Conservation (phyloP, 441 rosid genomes). For the Aquilaria agallochum region DNA sequence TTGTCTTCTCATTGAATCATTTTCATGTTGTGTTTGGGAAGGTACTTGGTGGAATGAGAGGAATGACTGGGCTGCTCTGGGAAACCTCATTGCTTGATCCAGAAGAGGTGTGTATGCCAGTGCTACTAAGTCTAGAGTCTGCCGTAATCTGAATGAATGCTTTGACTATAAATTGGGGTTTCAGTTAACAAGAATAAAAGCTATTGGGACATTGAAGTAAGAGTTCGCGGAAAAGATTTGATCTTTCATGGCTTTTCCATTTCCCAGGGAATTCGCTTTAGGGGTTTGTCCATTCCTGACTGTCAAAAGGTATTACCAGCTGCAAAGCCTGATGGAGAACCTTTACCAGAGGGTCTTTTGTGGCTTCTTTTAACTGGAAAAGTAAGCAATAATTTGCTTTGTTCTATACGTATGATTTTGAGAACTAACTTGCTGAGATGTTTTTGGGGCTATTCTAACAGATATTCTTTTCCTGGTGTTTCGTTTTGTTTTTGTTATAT, state of each 20-base stretch:
- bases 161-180: no score
- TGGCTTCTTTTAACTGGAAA: conserved; percentile 99
- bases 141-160: no score
- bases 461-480: no score
- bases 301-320: conserved; percentile 92
- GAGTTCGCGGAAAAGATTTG: no score
- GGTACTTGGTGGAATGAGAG: conserved; percentile 99
- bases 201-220: no score
- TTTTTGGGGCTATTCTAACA: no score
- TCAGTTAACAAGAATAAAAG: no score
- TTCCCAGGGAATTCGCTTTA: conserved; percentile 86
- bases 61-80: conserved; percentile 98
- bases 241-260: conserved; percentile 8
- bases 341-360: conserved; percentile 92
- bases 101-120: conserved; percentile 58
- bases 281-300: conserved; percentile 94
- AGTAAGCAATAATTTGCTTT: conserved; percentile 27
- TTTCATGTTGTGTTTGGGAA: conserved; percentile 23
- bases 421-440: not conserved
- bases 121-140: conserved; percentile 4
- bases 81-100: conserved; percentile 96
- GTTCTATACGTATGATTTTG: not conserved
- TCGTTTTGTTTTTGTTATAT: conserved; percentile 3
- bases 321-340: conserved; percentile 88
- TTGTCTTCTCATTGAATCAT: conserved; percentile 10